A percentile compares a stretch with the other conserved stretches of the same genome.
phyloP scores from a whole-genome alignment of 148 eudicot genomes.

The Arctostaphylos glauca region DNA sequence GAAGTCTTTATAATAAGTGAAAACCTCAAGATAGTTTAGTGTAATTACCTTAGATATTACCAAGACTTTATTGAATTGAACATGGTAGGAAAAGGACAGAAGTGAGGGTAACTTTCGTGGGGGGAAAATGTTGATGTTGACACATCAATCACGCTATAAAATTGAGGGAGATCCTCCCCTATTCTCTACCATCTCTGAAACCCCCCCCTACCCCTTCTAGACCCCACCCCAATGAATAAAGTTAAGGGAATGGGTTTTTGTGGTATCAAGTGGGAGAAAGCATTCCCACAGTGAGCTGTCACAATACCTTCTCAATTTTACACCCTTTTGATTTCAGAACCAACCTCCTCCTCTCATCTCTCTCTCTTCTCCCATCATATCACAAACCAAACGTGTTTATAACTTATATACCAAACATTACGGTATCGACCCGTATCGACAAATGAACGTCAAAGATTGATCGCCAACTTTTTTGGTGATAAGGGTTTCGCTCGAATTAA shows the following conservation, averaged over 20 bases:
- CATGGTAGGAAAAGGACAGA: neutral
- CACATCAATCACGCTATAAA: constrained; percentile 48
- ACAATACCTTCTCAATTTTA: neutral
- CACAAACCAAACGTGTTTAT: too few relatives aligned
- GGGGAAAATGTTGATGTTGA: constrained; percentile 32
- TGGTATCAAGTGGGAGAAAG: neutral
- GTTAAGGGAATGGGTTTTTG: neutral
- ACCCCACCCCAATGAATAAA: neutral
- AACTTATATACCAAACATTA: too few relatives aligned
- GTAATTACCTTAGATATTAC: neutral
- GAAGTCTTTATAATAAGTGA: neutral
- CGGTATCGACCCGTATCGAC: too few relatives aligned
- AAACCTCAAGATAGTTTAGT: neutral
- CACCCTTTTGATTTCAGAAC: too few relatives aligned
- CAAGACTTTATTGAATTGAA: neutral
- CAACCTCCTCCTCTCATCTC: neutral
- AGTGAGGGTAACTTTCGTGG: constrained; percentile 17
- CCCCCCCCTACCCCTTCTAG: neutral
- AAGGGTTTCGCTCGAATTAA: too few relatives aligned
- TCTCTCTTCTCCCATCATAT: neutral
- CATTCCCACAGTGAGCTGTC: neutral
- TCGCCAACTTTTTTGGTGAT: too few relatives aligned
- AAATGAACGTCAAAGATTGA: too few relatives aligned
- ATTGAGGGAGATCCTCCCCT: constrained; percentile 62
- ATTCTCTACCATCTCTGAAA: constrained; percentile 19